Evolutionary conservation across 257 asterid genomes (phyloP).

Genomic region (Solanum lycopersicoides): DNA sequence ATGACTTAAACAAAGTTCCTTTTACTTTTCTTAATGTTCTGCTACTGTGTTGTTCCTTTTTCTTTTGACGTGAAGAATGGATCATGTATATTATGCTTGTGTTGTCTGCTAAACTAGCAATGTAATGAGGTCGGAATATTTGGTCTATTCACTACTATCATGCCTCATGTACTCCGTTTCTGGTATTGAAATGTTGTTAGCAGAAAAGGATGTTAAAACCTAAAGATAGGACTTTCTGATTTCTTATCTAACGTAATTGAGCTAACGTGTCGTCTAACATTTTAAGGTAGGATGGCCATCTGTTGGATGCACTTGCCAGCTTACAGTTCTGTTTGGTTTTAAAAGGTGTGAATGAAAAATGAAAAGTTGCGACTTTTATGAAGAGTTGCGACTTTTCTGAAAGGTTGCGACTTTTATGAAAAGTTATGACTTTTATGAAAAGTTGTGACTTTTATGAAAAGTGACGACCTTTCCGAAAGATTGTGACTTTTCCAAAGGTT

Average conservation of each 20-base stretch:
- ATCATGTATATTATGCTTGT: not conserved
- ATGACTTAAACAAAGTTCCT: not conserved
- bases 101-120: not conserved
- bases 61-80: not conserved
- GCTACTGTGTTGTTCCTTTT: not conserved
- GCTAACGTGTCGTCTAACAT: not conserved
- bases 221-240: not conserved
- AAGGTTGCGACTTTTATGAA: no score
- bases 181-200: not conserved
- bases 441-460: no score
- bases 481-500: no score
- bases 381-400: no score
- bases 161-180: not conserved
- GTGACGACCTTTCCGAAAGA: no score
- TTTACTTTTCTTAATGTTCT: not conserved
- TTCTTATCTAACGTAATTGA: not conserved
- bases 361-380: no score
- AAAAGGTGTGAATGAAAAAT: no score
- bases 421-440: no score
- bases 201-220: not conserved
- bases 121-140: not conserved
- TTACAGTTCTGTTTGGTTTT: no score
- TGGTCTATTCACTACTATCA: not conserved
- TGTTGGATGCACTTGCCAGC: constrained; percentile 78
- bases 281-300: constrained; percentile 75